Evolutionary conservation across 2,329 filamentous ascomycete species (phyloP).

Genomic region (Ceratocystis albifundus): DNA sequence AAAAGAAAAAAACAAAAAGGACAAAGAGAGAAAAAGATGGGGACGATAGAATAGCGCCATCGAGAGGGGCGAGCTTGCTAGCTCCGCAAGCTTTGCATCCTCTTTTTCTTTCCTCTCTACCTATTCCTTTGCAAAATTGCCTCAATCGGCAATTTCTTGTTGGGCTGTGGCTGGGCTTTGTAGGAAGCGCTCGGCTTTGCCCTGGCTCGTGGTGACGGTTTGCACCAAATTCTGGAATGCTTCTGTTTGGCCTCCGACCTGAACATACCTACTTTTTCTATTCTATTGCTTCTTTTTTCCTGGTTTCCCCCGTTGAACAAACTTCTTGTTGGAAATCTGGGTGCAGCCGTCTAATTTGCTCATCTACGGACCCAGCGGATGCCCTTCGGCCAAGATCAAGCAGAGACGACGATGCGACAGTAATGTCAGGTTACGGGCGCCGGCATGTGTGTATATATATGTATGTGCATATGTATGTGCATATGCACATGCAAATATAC

Average conservation of each 20-base stretch:
- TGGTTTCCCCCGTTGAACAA: not conserved
- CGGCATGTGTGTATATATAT: not conserved
- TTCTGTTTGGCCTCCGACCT: not conserved
- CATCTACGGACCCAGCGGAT: not conserved
- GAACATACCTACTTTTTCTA: not conserved
- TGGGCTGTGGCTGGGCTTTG: not conserved
- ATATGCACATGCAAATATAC: not conserved
- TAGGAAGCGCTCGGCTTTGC: not conserved
- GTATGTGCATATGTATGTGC: too few species aligned
- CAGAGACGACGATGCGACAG: not conserved
- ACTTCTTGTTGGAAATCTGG: not conserved
- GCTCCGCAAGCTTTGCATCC: not conserved
- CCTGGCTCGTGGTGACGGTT: not conserved
- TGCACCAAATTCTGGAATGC: not conserved
- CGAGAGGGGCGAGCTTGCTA: not conserved
- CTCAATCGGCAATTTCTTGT: constrained; percentile 4
- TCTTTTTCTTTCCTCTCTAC: not conserved
- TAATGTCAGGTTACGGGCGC: not conserved
- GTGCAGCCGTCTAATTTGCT: not conserved
- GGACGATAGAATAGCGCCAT: not conserved
- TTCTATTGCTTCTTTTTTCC: not conserved
- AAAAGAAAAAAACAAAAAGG: too few species aligned
- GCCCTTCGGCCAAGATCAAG: constrained; percentile 1
- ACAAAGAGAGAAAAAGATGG: not conserved
- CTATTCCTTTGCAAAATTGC: not conserved